Evolutionary conservation across 2,329 filamentous ascomycete species (phyloP).

Genomic region (Didymella pomorum): DNA sequence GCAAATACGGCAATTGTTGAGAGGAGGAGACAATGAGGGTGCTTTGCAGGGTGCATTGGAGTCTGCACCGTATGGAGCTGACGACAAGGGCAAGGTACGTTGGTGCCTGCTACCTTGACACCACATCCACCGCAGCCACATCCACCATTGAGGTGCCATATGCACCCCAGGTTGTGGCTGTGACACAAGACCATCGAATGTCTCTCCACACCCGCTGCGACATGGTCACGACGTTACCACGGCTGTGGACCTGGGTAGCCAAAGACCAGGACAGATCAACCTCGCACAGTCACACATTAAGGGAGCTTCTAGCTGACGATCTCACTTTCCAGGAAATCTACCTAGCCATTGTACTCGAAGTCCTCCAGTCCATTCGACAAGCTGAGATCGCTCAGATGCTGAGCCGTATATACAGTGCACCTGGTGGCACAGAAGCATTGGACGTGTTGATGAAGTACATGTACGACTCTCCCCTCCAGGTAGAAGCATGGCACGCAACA

Average conservation of each 20-base stretch:
- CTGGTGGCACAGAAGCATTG: constrained; percentile 82
- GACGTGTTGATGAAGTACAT: constrained; percentile 98
- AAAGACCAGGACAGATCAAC: constrained; percentile 28
- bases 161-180: constrained; percentile 21
- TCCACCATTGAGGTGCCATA: constrained; percentile 8
- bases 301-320: constrained; percentile 39
- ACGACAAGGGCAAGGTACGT: constrained; percentile 62
- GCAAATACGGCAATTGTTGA: constrained; percentile 86
- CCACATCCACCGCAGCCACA: constrained; percentile 14
- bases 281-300: constrained; percentile 32
- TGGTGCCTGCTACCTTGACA: constrained; percentile 26
- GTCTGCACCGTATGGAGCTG: constrained; percentile 75
- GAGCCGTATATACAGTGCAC: constrained; percentile 77
- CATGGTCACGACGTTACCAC: constrained; percentile 31
- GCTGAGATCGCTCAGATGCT: constrained; percentile 93
- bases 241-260: constrained; percentile 35
- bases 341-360: constrained; percentile 86
- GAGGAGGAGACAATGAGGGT: constrained; percentile 86
- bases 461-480: constrained; percentile 63
- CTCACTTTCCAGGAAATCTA: constrained; percentile 73
- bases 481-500: not conserved
- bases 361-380: constrained; percentile 94
- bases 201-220: constrained; percentile 31
- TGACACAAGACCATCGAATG: constrained; percentile 30
- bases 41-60: constrained; percentile 85